Base-by-base conservation (phyloP, 2,329 filamentous ascomycete genomes). In the Colletotrichum melonis region DNA sequence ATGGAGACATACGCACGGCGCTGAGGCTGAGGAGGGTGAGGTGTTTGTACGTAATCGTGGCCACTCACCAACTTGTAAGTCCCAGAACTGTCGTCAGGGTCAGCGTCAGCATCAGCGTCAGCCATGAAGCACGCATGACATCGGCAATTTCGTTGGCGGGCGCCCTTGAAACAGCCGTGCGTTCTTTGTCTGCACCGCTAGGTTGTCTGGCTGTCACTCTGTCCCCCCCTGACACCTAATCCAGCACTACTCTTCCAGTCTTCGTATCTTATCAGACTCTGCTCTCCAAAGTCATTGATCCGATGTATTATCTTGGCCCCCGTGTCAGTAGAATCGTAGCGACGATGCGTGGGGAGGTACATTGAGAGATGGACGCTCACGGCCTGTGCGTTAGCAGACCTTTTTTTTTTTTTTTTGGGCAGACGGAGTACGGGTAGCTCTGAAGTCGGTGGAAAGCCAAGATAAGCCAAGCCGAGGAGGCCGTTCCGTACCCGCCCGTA, bases 101-200 rank as follows among this genome's bases (percentile, higher is more conserved):
- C 42, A 19, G 42, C 42, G 42, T 49, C 26, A 62, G 49, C 58
- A 46, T 28, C 63, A 59, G n/a, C 57, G 56, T 38, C 46, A 56
- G 63, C 69, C 57, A 56, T 38, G 46, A 26, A 57, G 56, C 63
- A 49, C 42, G 42, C 42, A 68, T 72, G 52, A 64, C 58, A 69
- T 72, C 52, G 58, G 52, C 66, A 59, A 69, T 69, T 70, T 70
- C 42, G 42, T 32, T 70, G 67, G 59, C 42, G 60, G 42, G 59
- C 54, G 67, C 46, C 28, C 28, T 65, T 73, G 71, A 73, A 71
- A 73, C 71, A 72, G 67, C 64, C 67, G 67, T 66, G 67, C 67
- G 55, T 60, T 57, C 62, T 66, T 71, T 57, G 55, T 57, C 60
- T 32, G 57, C 57, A 28, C 28, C 63, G 49, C 46, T 55, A 38